Evolutionary conservation across 2,329 filamentous ascomycete genomes (phyloP), one percentile per base, ranked within the genome.

Genomic region (Fusarium foetens): DNA sequence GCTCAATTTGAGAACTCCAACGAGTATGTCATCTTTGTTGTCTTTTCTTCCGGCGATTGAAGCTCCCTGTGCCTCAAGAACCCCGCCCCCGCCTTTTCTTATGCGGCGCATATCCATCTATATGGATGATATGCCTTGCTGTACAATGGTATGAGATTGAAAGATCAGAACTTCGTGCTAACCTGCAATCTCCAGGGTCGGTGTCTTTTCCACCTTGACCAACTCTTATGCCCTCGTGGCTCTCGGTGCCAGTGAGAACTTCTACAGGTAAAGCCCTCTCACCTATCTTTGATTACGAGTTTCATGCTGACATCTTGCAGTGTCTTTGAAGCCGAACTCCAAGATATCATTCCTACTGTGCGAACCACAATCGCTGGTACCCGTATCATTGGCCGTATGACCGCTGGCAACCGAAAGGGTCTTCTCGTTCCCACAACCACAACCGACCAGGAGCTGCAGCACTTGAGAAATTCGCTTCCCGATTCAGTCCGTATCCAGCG

Each of bases 141-240:
- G 17, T 33, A 33, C 38, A 39, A 27, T 39, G 35, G 25, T 31
- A 29, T 33, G 25, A 35, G 35, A 54, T 29, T 21, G 10, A 29
- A 61, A 51, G 14, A 41, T n/a, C 19, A 49, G 21, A 27, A 25
- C 13, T 17, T 36, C 13, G 16, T 58, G 19, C 72, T 77, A 39
- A 77, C 61, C 23, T 57, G 31, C 1, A 27, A 31, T 63, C 31
- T 41, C 36, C 79, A 98, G 95, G 86, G 93, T 99, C 81, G 96
- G 96, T 82, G 96, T 98, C 81, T 99, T 99, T 84, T 86, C 95
- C 69, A 97, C 94, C 70, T 92, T 99, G 81, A 99, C 96, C 77
- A 99, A 99, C 85, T 95, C 94, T 68, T 99, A 97, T 84, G 94
- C 95, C 77, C 89, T 99, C 78, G 94, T 98, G 77, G 95, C 95